phyloP scores from a whole-genome alignment of 2,329 filamentous ascomycete species.

The Aspergillus calidoustus region DNA sequence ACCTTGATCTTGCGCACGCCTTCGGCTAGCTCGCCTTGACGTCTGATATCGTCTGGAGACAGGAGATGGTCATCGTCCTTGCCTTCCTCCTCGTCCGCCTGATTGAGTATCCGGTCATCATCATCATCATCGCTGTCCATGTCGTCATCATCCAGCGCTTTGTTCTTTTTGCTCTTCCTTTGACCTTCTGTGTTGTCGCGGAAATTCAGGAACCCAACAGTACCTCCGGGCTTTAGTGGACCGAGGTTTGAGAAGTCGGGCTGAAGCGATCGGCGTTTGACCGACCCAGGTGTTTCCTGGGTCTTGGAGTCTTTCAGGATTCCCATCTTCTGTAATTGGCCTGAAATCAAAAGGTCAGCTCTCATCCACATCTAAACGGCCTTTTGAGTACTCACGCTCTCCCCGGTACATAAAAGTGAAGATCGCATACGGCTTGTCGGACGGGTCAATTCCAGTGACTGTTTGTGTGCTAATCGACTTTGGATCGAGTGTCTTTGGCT shows the following conservation, averaged over 20 bases:
- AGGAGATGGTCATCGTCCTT: constrained; percentile 54
- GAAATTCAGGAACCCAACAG: constrained; percentile 88
- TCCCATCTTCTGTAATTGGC: constrained; percentile 96
- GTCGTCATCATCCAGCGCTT: constrained; percentile 54
- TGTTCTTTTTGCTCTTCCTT: constrained; percentile 67
- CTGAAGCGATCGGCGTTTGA: constrained; percentile 81
- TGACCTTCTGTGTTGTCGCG: constrained; percentile 66
- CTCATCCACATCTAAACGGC: not conserved
- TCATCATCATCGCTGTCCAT: constrained; percentile 80
- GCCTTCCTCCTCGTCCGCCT: constrained; percentile 64
- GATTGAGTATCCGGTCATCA: constrained; percentile 65
- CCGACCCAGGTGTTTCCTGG: constrained; percentile 59
- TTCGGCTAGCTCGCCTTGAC: constrained; percentile 65
- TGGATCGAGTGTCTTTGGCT: constrained; percentile 92
- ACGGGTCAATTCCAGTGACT: constrained; percentile 95
- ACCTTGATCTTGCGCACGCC: constrained; percentile 70
- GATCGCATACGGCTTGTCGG: constrained; percentile 92
- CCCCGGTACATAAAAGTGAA: constrained; percentile 99
- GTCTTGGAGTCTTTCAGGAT: constrained; percentile 73
- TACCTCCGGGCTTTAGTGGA: constrained; percentile 83
- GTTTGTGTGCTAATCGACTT: constrained; percentile 99
- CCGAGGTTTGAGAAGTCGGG: constrained; percentile 84
- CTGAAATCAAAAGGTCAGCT: constrained; percentile 49
- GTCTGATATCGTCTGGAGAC: constrained; percentile 65
- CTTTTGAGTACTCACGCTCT: constrained; percentile 69